Conservation (phyloP, 73 alveolate genomes). For the Effrenium voratum region DNA sequence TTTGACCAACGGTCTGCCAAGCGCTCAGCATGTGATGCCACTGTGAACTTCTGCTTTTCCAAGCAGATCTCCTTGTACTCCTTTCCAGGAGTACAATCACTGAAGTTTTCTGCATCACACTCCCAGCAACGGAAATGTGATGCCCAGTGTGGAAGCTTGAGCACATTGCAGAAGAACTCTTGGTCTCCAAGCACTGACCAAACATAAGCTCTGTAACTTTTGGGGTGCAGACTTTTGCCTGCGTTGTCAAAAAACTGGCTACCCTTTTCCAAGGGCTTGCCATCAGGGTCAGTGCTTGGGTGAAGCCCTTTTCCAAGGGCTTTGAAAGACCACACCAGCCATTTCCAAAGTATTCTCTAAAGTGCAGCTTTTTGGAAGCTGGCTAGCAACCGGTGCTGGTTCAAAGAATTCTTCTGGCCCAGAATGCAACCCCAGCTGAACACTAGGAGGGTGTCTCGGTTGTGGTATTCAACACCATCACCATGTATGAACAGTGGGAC, state of each 20-base stretch:
- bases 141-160: slow-evolving; percentile 42
- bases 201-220: background rate
- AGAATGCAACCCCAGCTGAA: background rate
- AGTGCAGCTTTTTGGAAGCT: background rate
- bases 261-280: slow-evolving; percentile 28
- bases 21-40: background rate
- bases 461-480: slow-evolving; percentile 32
- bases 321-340: background rate
- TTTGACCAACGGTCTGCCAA: background rate
- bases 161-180: background rate
- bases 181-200: slow-evolving; percentile 6
- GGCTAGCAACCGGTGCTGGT: background rate
- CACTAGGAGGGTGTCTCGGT: background rate
- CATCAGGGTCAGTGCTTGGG: slow-evolving; percentile 27
- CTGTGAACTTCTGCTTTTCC: slow-evolving; percentile 29
- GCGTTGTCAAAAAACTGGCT: background rate
- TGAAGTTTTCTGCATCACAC: slow-evolving; percentile 16
- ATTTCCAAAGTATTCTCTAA: background rate
- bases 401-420: background rate
- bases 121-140: slow-evolving; percentile 42
- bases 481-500: slow-evolving; percentile 25
- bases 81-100: background rate
- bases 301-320: slow-evolving; percentile 35
- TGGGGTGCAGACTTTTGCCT: background rate
- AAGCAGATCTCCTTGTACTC: slow-evolving; percentile 27